phyloP scores from a whole-genome alignment of 257 asterid genomes.

The Nicotiana tabacum region DNA sequence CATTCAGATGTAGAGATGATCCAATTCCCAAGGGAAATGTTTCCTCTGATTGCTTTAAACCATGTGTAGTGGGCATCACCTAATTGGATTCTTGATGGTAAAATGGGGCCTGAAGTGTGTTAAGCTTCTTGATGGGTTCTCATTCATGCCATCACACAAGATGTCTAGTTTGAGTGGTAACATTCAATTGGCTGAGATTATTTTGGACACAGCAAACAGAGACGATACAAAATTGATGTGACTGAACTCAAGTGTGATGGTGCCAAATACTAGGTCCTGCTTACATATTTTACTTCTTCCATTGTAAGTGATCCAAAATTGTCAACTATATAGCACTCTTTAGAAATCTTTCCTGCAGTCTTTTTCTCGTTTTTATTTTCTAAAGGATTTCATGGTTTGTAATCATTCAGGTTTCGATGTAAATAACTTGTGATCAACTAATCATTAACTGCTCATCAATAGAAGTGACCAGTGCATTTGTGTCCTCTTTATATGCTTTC shows the following conservation, averaged over 20 bases:
- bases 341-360: not conserved
- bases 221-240: not conserved
- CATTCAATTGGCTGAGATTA: constrained; percentile 86
- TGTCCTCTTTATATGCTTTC: not conserved
- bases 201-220: constrained; percentile 28
- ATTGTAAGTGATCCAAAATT: constrained; percentile 1
- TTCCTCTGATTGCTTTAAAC: not conserved
- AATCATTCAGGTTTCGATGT: not conserved
- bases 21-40: not conserved
- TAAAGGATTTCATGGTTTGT: not conserved
- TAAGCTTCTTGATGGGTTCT: constrained; percentile 67
- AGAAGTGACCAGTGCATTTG: not conserved
- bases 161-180: constrained; percentile 61
- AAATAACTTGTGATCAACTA: constrained; percentile 3
- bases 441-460: not conserved
- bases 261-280: not conserved
- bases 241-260: constrained; percentile 1
- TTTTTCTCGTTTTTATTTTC: not conserved
- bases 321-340: not conserved
- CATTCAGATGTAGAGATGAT: not conserved
- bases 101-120: constrained; percentile 83
- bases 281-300: not conserved
- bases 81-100: constrained; percentile 80
- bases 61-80: constrained; percentile 79
- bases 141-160: constrained; percentile 49